phyloP scores from a whole-genome alignment of 208 protist species.

The Wallacemonas rigidus region DNA sequence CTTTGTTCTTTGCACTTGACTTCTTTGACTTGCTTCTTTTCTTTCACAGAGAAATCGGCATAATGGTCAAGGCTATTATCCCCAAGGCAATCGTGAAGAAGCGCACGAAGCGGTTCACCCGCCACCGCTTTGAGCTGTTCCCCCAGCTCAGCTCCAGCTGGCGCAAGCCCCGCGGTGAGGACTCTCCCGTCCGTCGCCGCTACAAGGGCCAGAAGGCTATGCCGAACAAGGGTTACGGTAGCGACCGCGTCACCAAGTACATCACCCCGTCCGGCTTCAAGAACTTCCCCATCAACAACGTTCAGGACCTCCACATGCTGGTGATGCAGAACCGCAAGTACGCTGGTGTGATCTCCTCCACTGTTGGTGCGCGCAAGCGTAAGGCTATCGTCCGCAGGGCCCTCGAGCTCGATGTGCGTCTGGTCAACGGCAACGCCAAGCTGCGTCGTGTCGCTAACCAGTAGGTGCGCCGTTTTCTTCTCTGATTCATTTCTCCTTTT shows the following conservation, averaged over 20 bases:
- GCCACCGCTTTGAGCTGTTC: conserved; percentile 95
- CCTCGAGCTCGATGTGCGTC: conserved; percentile 97
- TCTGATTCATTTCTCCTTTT: conserved; percentile 10
- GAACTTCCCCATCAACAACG: conserved; percentile 95
- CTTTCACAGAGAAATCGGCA: conserved; percentile 21
- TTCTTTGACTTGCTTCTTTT: conserved; percentile 15
- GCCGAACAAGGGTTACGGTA: conserved; percentile 99
- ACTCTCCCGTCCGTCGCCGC: conserved; percentile 97
- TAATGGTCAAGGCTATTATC: conserved; percentile 94
- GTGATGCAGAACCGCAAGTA: conserved; percentile 99
- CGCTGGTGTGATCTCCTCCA: conserved; percentile 97
- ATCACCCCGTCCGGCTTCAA: conserved; percentile 97
- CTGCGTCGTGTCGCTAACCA: conserved; percentile 89
- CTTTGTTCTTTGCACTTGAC: conserved; percentile 10
- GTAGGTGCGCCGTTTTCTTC: conserved; percentile 11
- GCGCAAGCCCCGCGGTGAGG: conserved; percentile 99
- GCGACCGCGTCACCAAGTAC: conserved; percentile 96
- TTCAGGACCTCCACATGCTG: conserved; percentile 98
- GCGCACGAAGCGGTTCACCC: conserved; percentile 97
- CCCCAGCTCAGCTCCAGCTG: conserved; percentile 94
- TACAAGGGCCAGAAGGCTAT: conserved; percentile 97
- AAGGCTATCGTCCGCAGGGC: conserved; percentile 98
- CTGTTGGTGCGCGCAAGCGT: conserved; percentile 93
- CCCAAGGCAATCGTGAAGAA: conserved; percentile 97
- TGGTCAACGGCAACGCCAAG: conserved; percentile 96